Percentiles rank a stretch among this genome's conserved stretches.
Conservation (phyloP, 495 filamentous ascomycete species). For the Penicillium ucsense region DNA sequence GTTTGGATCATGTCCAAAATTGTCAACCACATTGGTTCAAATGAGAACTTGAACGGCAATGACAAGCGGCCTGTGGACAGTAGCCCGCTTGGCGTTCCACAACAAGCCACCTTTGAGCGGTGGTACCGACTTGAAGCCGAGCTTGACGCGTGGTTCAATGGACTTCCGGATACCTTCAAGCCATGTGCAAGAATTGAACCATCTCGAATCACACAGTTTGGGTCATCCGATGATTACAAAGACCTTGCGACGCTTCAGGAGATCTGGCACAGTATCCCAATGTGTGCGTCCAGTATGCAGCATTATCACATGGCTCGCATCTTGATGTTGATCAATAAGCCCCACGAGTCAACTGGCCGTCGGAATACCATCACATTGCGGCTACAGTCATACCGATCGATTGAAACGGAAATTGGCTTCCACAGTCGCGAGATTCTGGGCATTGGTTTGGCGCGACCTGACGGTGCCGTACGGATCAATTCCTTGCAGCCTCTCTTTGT, state of each 20-base stretch:
- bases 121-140: conserved; percentile 47
- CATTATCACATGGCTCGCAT: conserved; percentile 57
- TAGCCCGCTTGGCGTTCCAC: conserved; percentile 39
- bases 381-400: conserved; percentile 43
- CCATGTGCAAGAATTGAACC: conserved; percentile 37
- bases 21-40: conserved; percentile 49
- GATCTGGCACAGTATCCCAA: conserved; percentile 52
- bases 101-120: conserved; percentile 44
- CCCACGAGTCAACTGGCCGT: conserved; percentile 44
- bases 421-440: conserved; percentile 51
- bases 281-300: conserved; percentile 57
- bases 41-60: conserved; percentile 34
- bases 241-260: conserved; percentile 40
- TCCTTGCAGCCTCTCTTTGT: conserved; percentile 53
- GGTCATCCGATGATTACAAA: conserved; percentile 16
- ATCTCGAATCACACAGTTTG: conserved; percentile 10
- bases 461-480: conserved; percentile 48
- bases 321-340: conserved; percentile 52
- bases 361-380: conserved; percentile 41
- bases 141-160: conserved; percentile 49
- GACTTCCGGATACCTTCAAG: conserved; percentile 47
- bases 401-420: conserved; percentile 41
- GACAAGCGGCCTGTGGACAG: conserved; percentile 22
- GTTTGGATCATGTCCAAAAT: conserved; percentile 56
- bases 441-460: conserved; percentile 45